phyloP scores from a whole-genome alignment of 192 early-diverging fungal genomes.

The Coemansia nantahalensis region DNA sequence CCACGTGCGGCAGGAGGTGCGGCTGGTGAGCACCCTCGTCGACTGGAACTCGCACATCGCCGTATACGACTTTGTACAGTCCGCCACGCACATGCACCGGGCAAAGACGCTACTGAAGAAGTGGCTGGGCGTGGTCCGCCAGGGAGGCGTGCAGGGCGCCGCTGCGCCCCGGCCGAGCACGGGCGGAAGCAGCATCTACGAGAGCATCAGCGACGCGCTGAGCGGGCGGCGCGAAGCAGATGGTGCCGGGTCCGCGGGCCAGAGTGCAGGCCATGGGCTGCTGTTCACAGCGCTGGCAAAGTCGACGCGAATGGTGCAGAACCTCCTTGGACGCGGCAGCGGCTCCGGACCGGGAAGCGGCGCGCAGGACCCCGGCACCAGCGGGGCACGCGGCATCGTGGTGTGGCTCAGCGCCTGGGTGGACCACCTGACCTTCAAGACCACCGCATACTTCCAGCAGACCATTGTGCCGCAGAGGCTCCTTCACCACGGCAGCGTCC shows the following conservation, averaged over 20 bases:
- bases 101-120: constrained; percentile 22
- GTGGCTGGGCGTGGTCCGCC: constrained; percentile 28
- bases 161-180: constrained; percentile 6
- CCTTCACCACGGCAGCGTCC: constrained; percentile 29
- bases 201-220: constrained; percentile 12
- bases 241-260: neutral
- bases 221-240: constrained; percentile 13
- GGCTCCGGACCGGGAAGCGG: constrained; percentile 4
- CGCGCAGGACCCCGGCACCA: constrained; percentile 6
- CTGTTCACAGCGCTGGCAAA: constrained; percentile 41
- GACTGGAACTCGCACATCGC: constrained; percentile 40
- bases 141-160: neutral
- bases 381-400: constrained; percentile 25
- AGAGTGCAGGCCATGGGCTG: constrained; percentile 13
- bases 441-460: constrained; percentile 48
- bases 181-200: constrained; percentile 13
- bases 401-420: constrained; percentile 33
- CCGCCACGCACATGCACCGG: constrained; percentile 37
- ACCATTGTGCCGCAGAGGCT: constrained; percentile 34
- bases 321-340: constrained; percentile 27
- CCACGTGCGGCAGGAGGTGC: constrained; percentile 33
- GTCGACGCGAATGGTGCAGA: constrained; percentile 46
- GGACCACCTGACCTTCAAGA: constrained; percentile 35
- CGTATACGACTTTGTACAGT: constrained; percentile 34
- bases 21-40: constrained; percentile 34